These are phyloP conservation scores for Neurospora terricola DNA, from an alignment of 495 filamentous ascomycete species.

Conservation along the genomic window DNA sequence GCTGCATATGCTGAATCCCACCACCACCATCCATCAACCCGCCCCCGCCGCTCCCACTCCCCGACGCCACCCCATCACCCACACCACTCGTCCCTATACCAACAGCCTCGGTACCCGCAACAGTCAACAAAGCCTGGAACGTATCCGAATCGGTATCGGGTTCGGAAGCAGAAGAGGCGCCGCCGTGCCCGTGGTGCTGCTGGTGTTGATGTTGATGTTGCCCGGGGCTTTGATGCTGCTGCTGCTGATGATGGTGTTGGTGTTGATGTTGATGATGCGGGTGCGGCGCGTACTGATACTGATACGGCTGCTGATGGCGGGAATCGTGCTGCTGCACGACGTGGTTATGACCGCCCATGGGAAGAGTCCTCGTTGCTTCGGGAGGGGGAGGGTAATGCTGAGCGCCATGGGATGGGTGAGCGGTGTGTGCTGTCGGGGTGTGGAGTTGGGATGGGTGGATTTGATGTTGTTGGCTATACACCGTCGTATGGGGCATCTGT, in stretches of 20 bases:
- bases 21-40: background rate
- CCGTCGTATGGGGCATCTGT: constrained; percentile 2
- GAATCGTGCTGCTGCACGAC: constrained; percentile 15
- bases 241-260: constrained; percentile 7
- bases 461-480: constrained; percentile 4
- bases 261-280: constrained; percentile 4
- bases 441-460: constrained; percentile 16
- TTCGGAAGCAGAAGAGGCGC: background rate
- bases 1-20: background rate
- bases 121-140: background rate
- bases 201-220: constrained; percentile 6
- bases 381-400: constrained; percentile 1
- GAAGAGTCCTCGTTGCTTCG: constrained; percentile 16
- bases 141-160: background rate
- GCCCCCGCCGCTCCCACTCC: background rate
- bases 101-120: background rate
- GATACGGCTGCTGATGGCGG: constrained; percentile 2
- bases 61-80: background rate
- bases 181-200: background rate
- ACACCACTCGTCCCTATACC: background rate
- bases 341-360: constrained; percentile 32
- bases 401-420: constrained; percentile 28
- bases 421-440: constrained; percentile 23
- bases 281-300: constrained; percentile 10
- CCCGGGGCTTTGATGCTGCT: background rate